A percentile compares a stretch with the other conserved stretches of the same genome.
Conservation (phyloP, 2,329 filamentous ascomycete species). For the Cordyceps cateniannulata region DNA sequence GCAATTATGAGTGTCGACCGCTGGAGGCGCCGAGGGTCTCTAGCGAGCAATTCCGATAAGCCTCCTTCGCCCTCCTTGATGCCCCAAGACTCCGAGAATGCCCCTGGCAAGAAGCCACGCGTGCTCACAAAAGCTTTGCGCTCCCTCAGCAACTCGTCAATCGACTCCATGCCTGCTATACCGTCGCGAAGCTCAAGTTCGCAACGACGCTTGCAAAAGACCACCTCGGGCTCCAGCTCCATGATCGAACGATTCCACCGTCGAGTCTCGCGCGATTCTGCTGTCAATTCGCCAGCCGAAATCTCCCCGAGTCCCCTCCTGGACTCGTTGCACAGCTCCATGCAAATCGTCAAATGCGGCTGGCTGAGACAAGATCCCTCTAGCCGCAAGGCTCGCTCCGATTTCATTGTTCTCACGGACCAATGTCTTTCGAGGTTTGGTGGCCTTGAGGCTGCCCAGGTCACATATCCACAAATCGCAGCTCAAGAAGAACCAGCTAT, state of each 20-base stretch:
- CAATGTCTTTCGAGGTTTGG: slow-evolving; percentile 45
- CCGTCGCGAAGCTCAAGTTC: slow-evolving; percentile 27
- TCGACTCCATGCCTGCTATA: slow-evolving; percentile 31
- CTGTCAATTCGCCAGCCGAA: slow-evolving; percentile 25
- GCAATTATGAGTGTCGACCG: slow-evolving; percentile 11
- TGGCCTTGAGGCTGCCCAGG: slow-evolving; percentile 38
- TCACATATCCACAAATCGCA: slow-evolving; percentile 40
- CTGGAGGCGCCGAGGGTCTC: slow-evolving; percentile 10
- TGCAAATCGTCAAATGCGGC: slow-evolving; percentile 39
- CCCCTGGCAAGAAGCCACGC: slow-evolving; percentile 29
- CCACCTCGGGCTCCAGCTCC: slow-evolving; percentile 30
- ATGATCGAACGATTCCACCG: slow-evolving; percentile 37
- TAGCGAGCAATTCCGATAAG: not conserved
- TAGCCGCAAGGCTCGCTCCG: slow-evolving; percentile 41
- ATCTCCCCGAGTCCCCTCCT: slow-evolving; percentile 20
- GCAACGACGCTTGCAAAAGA: slow-evolving; percentile 31
- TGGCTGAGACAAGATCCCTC: slow-evolving; percentile 44
- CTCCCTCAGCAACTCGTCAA: slow-evolving; percentile 34
- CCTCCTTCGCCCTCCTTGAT: slow-evolving; percentile 1
- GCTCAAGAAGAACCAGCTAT: slow-evolving; percentile 18
- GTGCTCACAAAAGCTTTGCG: slow-evolving; percentile 31
- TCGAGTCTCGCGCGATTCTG: slow-evolving; percentile 31
- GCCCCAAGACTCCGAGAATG: not conserved
- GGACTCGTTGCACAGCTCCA: slow-evolving; percentile 28
- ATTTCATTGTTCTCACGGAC: slow-evolving; percentile 47